These are phyloP conservation scores for Botrytis hyacinthi DNA, from an alignment of 2,329 filamentous ascomycete genomes.

Conservation along the genomic window DNA sequence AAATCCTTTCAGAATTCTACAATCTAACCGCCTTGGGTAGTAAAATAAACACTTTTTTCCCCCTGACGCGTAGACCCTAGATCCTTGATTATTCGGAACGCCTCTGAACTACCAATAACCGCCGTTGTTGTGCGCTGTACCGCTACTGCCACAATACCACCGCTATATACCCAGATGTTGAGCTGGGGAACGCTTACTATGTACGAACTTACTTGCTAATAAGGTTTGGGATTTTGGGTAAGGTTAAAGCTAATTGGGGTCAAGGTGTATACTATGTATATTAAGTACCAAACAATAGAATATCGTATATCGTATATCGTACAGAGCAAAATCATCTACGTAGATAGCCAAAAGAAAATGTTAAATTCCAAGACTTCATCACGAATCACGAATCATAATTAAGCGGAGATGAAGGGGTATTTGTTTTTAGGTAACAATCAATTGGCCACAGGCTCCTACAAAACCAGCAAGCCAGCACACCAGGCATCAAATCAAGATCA, in stretches of 20 bases:
- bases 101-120: neutral
- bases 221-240: neutral
- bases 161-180: slow-evolving; percentile 4
- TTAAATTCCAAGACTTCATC: neutral
- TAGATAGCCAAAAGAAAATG: neutral
- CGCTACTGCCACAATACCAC: neutral
- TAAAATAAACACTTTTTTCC: neutral
- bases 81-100: neutral
- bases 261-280: neutral
- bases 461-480: neutral
- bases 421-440: neutral
- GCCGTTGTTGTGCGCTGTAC: neutral
- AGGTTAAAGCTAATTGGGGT: neutral
- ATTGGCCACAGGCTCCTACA: neutral
- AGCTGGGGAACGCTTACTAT: neutral
- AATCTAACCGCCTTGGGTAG: neutral
- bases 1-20: neutral
- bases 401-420: neutral
- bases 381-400: neutral
- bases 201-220: neutral
- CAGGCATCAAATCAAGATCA: neutral
- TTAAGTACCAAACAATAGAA: neutral
- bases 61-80: slow-evolving; percentile 1
- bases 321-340: neutral
- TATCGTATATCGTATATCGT: neutral